phyloP scores from a whole-genome alignment of 2,329 filamentous ascomycete genomes.

The Claviceps monticola region DNA sequence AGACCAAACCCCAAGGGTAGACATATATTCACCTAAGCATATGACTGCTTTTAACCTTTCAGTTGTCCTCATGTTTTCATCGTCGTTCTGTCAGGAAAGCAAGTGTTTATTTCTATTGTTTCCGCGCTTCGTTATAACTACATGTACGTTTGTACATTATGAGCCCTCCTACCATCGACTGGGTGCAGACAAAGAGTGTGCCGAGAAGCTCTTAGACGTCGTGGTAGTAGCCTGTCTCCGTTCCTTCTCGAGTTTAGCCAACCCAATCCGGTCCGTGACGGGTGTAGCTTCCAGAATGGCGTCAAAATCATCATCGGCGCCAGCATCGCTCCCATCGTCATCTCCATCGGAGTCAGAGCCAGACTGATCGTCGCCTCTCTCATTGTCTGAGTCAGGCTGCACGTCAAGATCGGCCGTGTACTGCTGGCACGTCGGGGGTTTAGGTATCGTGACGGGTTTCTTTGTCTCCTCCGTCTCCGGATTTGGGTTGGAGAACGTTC shows the following conservation, averaged over 20 bases:
- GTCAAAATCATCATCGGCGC: slow-evolving; percentile 71
- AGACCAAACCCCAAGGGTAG: no score
- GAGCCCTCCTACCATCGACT: slow-evolving; percentile 24
- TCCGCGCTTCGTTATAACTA: no score
- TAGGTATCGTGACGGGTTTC: slow-evolving; percentile 48
- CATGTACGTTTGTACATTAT: no score
- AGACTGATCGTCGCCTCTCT: slow-evolving; percentile 35
- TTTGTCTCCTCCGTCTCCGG: slow-evolving; percentile 40
- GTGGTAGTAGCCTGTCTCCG: slow-evolving; percentile 33
- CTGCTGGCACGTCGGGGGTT: slow-evolving; percentile 32
- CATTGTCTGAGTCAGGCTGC: slow-evolving; percentile 48
- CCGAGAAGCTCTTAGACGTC: slow-evolving; percentile 38
- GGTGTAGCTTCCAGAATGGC: slow-evolving; percentile 86
- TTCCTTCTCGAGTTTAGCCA: slow-evolving; percentile 43
- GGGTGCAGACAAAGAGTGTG: slow-evolving; percentile 34
- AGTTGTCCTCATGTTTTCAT: no score
- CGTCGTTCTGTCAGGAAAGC: no score
- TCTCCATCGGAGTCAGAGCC: slow-evolving; percentile 24
- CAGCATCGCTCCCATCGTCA: slow-evolving; percentile 43
- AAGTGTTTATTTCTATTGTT: no score
- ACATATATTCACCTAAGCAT: no score
- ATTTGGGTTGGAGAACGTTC: slow-evolving; percentile 52
- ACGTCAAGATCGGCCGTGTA: slow-evolving; percentile 45
- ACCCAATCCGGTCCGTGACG: slow-evolving; percentile 70
- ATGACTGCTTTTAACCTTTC: no score